Base-by-base conservation (phyloP, 495 filamentous ascomycete genomes). In the Penicillium manginii region DNA sequence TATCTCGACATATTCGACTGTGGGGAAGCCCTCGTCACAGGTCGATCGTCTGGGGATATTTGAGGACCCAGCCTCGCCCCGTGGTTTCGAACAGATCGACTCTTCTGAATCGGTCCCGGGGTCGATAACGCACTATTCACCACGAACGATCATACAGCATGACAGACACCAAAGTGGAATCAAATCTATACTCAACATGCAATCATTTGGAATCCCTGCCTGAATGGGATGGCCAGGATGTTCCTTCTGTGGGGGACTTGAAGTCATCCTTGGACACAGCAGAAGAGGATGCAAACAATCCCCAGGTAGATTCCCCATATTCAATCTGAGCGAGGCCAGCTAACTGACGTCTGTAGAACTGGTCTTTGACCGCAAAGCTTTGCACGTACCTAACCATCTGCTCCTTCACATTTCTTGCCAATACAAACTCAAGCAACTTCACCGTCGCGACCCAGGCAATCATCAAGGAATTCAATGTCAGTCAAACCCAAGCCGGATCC, bases 381-480 rank as follows among this genome's bases (percentile, higher is more conserved):
- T 57, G 50, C 40, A 73, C 70, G 0, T 73, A 69, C 40, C 54
- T 69, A 2, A 71, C 68, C 33, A 66, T 73, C 26, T 73, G 70
- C 60, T 67, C 54, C 26, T 74, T 66, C 52, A 74, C 71, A 33
- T 70, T 74, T 51, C 57, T 72, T 17, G 69, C 69, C 52, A 72
- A 69, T 22, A 62, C 70, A 39, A 74, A 74, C 52, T 61, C 61
- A 49, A 72, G 69, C 51, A 72, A 72, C 42, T 72, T 74, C 45
- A 66, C 69, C 10, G 71, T 74, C 23, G 71, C 71, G 12, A 69
- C 61, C 3, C 53, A 66, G 39, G 62, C 67, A 14, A 59, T 74
- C 22, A 61, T 69, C 50, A 48, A 62, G 17, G 69, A 70, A 23
- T 73, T 73, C 32, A 31, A 61, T 22, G 67, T 69, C 19, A 60